Base-by-base conservation (phyloP, 129 eudicot genomes). In the Flaveria brownii region DNA sequence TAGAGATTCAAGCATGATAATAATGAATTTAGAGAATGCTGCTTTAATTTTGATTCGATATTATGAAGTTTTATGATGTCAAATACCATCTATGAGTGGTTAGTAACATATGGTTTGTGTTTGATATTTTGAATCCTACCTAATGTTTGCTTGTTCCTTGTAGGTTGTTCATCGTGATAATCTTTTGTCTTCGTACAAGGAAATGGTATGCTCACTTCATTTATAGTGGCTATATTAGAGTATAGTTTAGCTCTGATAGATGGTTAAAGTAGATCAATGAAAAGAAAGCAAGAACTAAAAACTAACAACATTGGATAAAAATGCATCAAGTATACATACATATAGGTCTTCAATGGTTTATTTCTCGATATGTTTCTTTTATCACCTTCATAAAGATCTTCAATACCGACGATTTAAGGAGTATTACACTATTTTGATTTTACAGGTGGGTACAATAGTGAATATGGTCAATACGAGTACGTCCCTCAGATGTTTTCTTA, bases 111-210 rank as follows among this genome's bases (percentile, higher is more conserved):
- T 52, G 23, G 56, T 64, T 22, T 25, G 26, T 63, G 47, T 52
- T 70, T 12, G 4, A 25, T 54, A 42, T 70, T 50, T 70, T 41
- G 25, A 22, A 45, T 70, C 52, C 47, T 70, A 22, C 65, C 62
- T 65, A 45, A 33, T 56, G n/a, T 46, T 72, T 63, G 15, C 16
- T 49, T 17, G 63, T 51, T 69, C 17, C 61, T 2, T 78, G 80
- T 86, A 93, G 97, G 91, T 85, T 85, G 70, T 71, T 73, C 84
- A 85, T 70, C 80, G 81, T 23, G 84, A 66, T 62, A 81, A 87
- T 54, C 91, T 93, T 28, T 57, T 91, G 71, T 83, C 91, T 33
- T 84, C 96, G 43, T 93, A 93, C 88, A 93, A 82, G 81, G 86
- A 87, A n/a, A 85, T 90, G 97, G 98, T 93, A 88, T 0, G 77